Evolutionary conservation across 2,329 filamentous ascomycete species (phyloP), one percentile per base, ranked within the genome.

Genomic region (Neonectria punicea): DNA sequence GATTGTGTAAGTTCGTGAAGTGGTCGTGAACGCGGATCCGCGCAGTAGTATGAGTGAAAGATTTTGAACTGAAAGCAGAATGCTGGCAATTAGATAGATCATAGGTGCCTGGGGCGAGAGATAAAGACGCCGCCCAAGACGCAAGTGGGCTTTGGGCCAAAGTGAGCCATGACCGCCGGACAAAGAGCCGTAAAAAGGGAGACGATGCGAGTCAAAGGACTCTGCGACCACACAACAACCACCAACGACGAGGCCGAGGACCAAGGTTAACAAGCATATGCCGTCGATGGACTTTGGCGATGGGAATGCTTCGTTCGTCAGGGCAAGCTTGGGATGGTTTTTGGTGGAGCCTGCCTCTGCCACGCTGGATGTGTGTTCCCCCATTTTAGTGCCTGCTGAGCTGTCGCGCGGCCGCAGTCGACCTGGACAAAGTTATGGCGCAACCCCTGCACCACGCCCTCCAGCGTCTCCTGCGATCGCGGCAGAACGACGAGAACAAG

Each of bases 361-460:
- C 34, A 63, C 54, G 66, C 63, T 59, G 59, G 59, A 67, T 70
- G 70, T 64, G 71, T 69, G 66, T 70, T 67, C 22, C 44, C 44
- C 44, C 71, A 67, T 65, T 53, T 58, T 65, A 70, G 70, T 72
- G 68, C 70, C 69, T 68, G 67, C 53, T 66, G 67, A 57, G 63
- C 61, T 67, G 69, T 72, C 66, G 71, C 66, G 71, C 68, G 63
- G 54, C 64, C 68, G 63, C 69, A 58, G 58, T 61, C 58, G 58
- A 62, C 53, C 61, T 65, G 67, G 65, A 54, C 65, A 65, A 58
- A 66, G 70, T 70, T 70, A 66, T 70, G 67, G 64, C 65, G 71
- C 62, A 58, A 54, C 69, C 70, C 68, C 68, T 72, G 71, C 67
- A 71, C 55, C 66, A 70, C 53, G 60, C 54, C 53, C 53, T 61